phyloP scores from a whole-genome alignment of 768 basidiomycete species.

The Leccinum incarnatum region DNA sequence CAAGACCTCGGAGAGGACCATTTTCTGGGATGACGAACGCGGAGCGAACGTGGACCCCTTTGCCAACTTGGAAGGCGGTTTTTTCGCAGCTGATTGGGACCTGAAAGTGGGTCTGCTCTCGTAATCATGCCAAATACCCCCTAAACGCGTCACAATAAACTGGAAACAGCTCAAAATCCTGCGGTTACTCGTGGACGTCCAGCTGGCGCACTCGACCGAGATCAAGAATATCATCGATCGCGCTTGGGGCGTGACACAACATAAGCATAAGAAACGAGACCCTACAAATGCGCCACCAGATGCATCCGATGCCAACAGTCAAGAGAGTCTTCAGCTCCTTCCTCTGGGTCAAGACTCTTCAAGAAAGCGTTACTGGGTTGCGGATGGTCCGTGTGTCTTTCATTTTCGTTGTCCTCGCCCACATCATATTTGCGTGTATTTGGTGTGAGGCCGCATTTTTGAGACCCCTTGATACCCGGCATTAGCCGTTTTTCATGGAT shows the following conservation, averaged over 20 bases:
- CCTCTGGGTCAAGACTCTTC: conserved; percentile 77
- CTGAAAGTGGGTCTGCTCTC: conserved; percentile 60
- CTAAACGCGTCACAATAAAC: conserved; percentile 28
- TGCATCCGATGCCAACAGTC: conserved; percentile 61
- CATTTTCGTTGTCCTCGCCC: conserved; percentile 32
- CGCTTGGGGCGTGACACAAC: conserved; percentile 82
- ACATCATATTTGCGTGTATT: conserved; percentile 70
- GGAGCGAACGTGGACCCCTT: conserved; percentile 75
- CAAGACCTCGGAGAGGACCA: conserved; percentile 68
- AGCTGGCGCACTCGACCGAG: conserved; percentile 64
- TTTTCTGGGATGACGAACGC: conserved; percentile 76
- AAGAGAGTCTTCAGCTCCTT: conserved; percentile 58
- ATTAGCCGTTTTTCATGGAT: conserved; percentile 35
- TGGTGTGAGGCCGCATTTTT: conserved; percentile 50
- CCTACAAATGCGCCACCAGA: conserved; percentile 52
- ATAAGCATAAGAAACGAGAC: conserved; percentile 82
- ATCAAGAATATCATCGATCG: conserved; percentile 75
- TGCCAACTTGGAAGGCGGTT: conserved; percentile 59
- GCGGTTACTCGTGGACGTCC: conserved; percentile 82
- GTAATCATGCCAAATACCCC: conserved; percentile 24
- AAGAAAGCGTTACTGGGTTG: conserved; percentile 81
- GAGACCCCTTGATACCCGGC: conserved; percentile 40
- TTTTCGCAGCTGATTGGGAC: conserved; percentile 80
- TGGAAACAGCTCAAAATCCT: conserved; percentile 69
- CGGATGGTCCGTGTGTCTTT: conserved; percentile 77